These are phyloP conservation scores for Chrysopogon serrulatus DNA, from an alignment of 176 grass and related monocot genomes.

Conservation along the genomic window DNA sequence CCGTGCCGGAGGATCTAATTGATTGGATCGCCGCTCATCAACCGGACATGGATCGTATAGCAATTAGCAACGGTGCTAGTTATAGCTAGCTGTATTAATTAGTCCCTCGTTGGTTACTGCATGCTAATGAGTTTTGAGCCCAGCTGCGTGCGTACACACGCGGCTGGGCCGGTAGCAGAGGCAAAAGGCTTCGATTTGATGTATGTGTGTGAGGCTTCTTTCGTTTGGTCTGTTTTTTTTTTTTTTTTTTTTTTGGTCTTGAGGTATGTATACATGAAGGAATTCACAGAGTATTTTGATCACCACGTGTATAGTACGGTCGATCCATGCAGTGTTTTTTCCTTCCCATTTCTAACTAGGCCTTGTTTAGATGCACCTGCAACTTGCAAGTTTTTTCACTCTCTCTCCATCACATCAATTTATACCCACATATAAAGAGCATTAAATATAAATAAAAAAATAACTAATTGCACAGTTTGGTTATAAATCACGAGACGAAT, in stretches of 20 bases:
- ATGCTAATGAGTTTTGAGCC: not conserved
- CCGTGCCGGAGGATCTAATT: not conserved
- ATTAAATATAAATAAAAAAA: too few relatives aligned
- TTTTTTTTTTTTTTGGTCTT: not conserved
- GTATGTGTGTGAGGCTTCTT: not conserved
- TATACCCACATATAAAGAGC: too few relatives aligned
- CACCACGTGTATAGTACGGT: not conserved
- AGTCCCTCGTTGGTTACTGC: not conserved
- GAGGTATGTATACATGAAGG: constrained; percentile 25
- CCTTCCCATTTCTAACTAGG: too few relatives aligned
- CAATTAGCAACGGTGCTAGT: not conserved
- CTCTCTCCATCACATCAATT: too few relatives aligned
- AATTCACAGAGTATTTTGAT: constrained; percentile 6
- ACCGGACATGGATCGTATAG: not conserved
- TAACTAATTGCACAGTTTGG: too few relatives aligned
- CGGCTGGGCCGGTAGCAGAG: not conserved
- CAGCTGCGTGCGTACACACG: not conserved
- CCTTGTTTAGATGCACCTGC: too few relatives aligned
- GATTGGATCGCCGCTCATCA: not conserved
- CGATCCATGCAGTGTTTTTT: not conserved
- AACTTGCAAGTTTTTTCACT: too few relatives aligned
- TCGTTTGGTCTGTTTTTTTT: not conserved
- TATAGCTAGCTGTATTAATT: not conserved
- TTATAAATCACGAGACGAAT: too few relatives aligned
- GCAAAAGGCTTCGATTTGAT: not conserved